Conservation (phyloP, 805 yeast species). For the Metschnikowia anglica region DNA sequence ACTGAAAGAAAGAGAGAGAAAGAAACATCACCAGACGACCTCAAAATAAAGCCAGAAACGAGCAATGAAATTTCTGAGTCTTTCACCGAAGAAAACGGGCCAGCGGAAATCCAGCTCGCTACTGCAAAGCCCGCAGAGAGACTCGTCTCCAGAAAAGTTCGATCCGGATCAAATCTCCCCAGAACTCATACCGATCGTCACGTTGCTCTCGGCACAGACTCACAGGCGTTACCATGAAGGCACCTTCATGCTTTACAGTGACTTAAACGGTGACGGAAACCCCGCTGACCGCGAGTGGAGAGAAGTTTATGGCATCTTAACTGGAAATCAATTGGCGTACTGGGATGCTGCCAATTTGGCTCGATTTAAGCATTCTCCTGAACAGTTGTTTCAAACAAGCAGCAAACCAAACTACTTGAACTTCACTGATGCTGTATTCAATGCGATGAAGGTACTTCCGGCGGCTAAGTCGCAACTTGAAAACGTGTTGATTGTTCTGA, state of each 20-base stretch:
- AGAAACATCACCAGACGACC: neutral
- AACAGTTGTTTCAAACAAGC: conserved; percentile 53
- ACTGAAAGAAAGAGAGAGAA: neutral
- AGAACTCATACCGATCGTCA: conserved; percentile 67
- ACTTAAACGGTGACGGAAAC: conserved; percentile 77
- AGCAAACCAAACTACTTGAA: conserved; percentile 85
- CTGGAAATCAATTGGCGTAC: conserved; percentile 87
- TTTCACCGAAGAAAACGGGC: conserved; percentile 14
- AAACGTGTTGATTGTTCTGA: conserved; percentile 83
- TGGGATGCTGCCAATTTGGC: conserved; percentile 81
- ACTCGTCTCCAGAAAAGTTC: neutral
- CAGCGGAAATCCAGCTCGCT: neutral
- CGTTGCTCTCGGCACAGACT: conserved; percentile 68
- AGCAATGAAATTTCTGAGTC: conserved; percentile 8
- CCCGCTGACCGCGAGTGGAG: conserved; percentile 84
- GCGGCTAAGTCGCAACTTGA: conserved; percentile 61
- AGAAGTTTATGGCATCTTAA: conserved; percentile 87
- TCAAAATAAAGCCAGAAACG: neutral
- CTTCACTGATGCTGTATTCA: conserved; percentile 84
- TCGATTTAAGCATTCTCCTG: conserved; percentile 51
- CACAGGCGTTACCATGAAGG: conserved; percentile 78
- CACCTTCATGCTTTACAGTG: conserved; percentile 69
- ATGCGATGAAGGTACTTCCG: conserved; percentile 66
- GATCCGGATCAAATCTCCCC: conserved; percentile 36
- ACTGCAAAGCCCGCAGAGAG: neutral